These are phyloP conservation scores for Ceratocystis huliohia DNA, from an alignment of 2,329 filamentous ascomycete species.

Conservation along the genomic window DNA sequence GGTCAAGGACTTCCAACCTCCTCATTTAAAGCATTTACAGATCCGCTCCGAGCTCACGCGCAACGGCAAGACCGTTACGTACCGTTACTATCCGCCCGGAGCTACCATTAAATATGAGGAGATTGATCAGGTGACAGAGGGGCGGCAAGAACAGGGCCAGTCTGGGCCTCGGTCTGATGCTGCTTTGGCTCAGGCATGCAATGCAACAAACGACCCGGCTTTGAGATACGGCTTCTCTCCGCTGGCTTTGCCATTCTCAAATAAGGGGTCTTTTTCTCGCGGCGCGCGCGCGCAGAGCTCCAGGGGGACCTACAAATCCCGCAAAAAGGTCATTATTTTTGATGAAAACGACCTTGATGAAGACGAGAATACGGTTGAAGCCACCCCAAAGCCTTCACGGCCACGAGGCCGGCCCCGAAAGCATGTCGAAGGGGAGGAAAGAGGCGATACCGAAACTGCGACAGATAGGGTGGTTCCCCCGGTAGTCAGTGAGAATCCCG, in stretches of 20 bases:
- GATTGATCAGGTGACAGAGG: not conserved
- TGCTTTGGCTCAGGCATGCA: not conserved
- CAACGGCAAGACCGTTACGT: slow-evolving; percentile 21
- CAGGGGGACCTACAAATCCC: not conserved
- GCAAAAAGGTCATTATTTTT: slow-evolving; percentile 18
- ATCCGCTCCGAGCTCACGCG: slow-evolving; percentile 24
- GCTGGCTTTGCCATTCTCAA: not conserved
- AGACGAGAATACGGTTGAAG: not conserved
- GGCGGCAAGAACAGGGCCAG: not conserved
- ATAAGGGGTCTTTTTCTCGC: not conserved
- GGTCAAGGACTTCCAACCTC: slow-evolving; percentile 30
- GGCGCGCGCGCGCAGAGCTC: not conserved
- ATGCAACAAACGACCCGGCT: slow-evolving; percentile 7
- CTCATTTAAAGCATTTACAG: slow-evolving; percentile 31
- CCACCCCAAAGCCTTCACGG: not conserved
- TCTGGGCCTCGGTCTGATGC: not conserved
- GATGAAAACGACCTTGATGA: slow-evolving; percentile 8
- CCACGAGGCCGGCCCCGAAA: slow-evolving; percentile 6
- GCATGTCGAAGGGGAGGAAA: not conserved
- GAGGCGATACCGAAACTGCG: not conserved
- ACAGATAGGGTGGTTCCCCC: no score
- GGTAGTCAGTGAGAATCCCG: no score
- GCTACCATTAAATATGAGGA: slow-evolving; percentile 3
- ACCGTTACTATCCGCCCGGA: slow-evolving; percentile 20
- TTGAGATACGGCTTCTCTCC: slow-evolving; percentile 18